Evolutionary conservation across 371 early-diverging fungal genomes (phyloP).

Genomic region (Apophysomyces variabilis): DNA sequence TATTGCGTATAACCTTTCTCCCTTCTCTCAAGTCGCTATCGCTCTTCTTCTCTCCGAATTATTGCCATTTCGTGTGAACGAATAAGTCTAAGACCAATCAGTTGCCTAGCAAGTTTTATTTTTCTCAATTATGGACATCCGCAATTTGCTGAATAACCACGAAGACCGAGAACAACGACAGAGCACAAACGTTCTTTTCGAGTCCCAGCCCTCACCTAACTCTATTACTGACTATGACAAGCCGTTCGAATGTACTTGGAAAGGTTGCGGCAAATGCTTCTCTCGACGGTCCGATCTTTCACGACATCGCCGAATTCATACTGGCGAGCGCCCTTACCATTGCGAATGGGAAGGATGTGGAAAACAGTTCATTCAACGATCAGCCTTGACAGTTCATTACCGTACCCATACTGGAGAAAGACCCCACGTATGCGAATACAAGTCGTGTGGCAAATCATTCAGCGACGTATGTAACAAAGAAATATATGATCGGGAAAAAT

Average conservation of each 20-base stretch:
- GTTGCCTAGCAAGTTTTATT: too few relatives aligned
- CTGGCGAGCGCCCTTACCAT: constrained; percentile 73
- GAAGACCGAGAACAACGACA: constrained; percentile 25
- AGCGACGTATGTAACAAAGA: constrained; percentile 56
- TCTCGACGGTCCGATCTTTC: constrained; percentile 81
- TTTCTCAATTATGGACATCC: constrained; percentile 44
- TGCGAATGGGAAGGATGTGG: constrained; percentile 63
- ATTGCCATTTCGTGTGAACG: neutral
- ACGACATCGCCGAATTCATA: constrained; percentile 78
- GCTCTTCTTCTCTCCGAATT: constrained; percentile 1
- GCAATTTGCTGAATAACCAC: constrained; percentile 47
- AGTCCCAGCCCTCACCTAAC: constrained; percentile 12
- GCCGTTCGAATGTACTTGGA: constrained; percentile 73
- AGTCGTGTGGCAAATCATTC: constrained; percentile 61
- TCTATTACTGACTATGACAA: constrained; percentile 39
- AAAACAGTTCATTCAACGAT: constrained; percentile 71
- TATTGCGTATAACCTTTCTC: constrained; percentile 15
- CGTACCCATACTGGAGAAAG: constrained; percentile 74
- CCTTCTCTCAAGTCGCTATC: constrained; percentile 10
- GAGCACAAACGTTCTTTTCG: constrained; percentile 13
- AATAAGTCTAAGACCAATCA: neutral
- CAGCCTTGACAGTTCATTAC: constrained; percentile 67
- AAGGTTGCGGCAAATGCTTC: constrained; percentile 71
- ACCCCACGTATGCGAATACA: constrained; percentile 48
- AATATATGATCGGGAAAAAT: neutral